Evolutionary conservation across 2,329 filamentous ascomycete species (phyloP).

Genomic region (Cyclaneusma minus): DNA sequence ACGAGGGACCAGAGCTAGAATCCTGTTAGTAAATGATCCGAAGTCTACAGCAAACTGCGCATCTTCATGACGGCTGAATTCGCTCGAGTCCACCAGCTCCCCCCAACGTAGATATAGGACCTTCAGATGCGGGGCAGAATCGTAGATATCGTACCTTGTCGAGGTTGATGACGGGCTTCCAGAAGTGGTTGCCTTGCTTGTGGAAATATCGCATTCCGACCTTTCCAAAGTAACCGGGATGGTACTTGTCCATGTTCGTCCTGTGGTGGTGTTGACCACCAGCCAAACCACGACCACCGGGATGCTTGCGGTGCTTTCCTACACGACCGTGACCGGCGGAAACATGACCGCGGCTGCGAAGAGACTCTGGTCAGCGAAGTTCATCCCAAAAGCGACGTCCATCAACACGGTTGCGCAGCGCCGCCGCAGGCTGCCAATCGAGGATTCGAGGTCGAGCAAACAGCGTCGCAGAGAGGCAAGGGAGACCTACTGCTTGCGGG

Average conservation of each 20-base stretch:
- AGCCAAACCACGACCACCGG: constrained; percentile 72
- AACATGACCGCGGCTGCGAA: constrained; percentile 79
- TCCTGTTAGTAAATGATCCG: constrained; percentile 6
- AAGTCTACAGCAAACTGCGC: constrained; percentile 2
- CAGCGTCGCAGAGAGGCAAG: constrained; percentile 1
- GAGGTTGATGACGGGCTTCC: constrained; percentile 97
- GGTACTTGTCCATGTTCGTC: constrained; percentile 85
- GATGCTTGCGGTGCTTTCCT: constrained; percentile 95
- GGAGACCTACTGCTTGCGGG: constrained; percentile 57
- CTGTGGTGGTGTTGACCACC: constrained; percentile 99
- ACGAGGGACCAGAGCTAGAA: constrained; percentile 85
- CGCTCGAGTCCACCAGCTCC: constrained; percentile 1
- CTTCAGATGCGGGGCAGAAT: constrained; percentile 1
- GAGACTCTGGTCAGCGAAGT: constrained; percentile 17
- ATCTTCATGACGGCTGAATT: neutral
- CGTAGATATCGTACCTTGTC: constrained; percentile 59
- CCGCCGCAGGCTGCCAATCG: constrained; percentile 3
- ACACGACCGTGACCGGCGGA: constrained; percentile 96
- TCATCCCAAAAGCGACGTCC: constrained; percentile 1
- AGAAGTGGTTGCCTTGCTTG: constrained; percentile 89
- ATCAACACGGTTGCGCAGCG: constrained; percentile 1
- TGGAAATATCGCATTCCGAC: constrained; percentile 95
- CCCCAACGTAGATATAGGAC: neutral
- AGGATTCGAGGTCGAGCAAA: too few species aligned
- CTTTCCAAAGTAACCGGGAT: constrained; percentile 99